Percentiles rank a stretch among this genome's conserved stretches.
Conservation (phyloP, 2,329 filamentous ascomycete species). For the Lachnellula arida region DNA sequence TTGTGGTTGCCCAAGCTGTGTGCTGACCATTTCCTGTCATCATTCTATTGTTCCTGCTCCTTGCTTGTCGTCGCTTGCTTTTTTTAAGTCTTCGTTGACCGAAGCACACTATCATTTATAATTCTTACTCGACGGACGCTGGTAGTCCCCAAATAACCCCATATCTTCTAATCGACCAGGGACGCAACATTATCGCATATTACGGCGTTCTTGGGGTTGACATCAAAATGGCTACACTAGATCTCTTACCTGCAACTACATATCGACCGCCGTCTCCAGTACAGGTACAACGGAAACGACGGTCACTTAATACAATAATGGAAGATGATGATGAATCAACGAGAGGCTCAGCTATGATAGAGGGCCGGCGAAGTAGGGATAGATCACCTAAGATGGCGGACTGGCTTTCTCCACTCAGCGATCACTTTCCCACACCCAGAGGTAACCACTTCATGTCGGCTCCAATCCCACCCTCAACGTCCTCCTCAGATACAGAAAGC, state of each 20-base stretch:
- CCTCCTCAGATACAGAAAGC: conserved; percentile 48
- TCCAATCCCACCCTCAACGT: conserved; percentile 57
- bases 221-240: conserved; percentile 31
- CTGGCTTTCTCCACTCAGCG: conserved; percentile 41
- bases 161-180: conserved; percentile 18
- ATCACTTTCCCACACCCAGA: conserved; percentile 68
- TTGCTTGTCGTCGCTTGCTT: conserved; percentile 7
- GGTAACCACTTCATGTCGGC: conserved; percentile 61
- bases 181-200: conserved; percentile 15
- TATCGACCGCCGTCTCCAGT: conserved; percentile 47
- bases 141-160: conserved; percentile 24
- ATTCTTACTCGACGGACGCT: conserved; percentile 21
- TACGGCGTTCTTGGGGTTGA: conserved; percentile 15
- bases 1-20: conserved; percentile 17
- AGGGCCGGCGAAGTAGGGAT: conserved; percentile 31
- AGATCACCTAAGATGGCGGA: conserved; percentile 34
- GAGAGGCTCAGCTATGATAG: conserved; percentile 27
- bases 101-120: conserved; percentile 35
- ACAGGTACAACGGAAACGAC: conserved; percentile 48
- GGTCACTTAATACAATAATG: conserved; percentile 60
- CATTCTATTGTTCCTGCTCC: conserved; percentile 14
- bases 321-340: conserved; percentile 44
- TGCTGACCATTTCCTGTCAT: conserved; percentile 19
- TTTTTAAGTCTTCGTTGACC: conserved; percentile 34
- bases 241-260: conserved; percentile 43